Base-by-base conservation (phyloP, 352 stramenopile species). In the Phytopythium kandeliae region DNA sequence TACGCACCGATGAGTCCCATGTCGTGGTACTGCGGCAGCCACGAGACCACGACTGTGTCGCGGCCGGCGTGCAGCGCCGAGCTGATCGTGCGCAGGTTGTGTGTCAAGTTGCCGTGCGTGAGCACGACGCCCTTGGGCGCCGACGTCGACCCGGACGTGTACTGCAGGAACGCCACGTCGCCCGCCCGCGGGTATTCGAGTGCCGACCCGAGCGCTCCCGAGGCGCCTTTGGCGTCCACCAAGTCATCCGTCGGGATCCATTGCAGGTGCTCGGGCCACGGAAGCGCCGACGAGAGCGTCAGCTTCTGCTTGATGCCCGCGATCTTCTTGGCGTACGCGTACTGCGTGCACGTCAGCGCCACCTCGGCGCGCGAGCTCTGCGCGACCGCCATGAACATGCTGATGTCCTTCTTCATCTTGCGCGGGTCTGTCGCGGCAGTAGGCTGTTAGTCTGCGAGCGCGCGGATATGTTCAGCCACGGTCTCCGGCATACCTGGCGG, bases 11-110 rank as follows among this genome's bases (percentile, higher is more conserved):
- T 99, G 21, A 99, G 86, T 8, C 97, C 97, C 97, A 99, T 99
- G 71, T 99, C 97, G 67, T 99, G 97, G 70, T 99, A 99, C 74
- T 99, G 96, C 8, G 97, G 97, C 12, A 99, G 74, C 97, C 97
- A 99, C 21, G 89, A 98, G 5, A 98, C 96, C 16, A 98, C 94
- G 5, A 98, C 77, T 0, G 96, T 99, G 40, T 96, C 80, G 24
- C 81, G 63, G 24, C 62, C 77, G 10, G 95, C 96, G 45, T 90
- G 72, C 24, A 99, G 63, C 38, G 95, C 95, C 17, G 70, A 86
- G n/a, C 92, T 96, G 57, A 99, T 99, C 16, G 92, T 94, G 28
- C 74, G 75, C 17, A 99, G 67, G 63, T 99, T 99, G 79, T 99
- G 93, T 30, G 90, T 89, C 30, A 99, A 61, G 65, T 99, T 99